Evolutionary conservation across 2,329 filamentous ascomycete genomes (phyloP).

Genomic region (Exophiala calicioides): DNA sequence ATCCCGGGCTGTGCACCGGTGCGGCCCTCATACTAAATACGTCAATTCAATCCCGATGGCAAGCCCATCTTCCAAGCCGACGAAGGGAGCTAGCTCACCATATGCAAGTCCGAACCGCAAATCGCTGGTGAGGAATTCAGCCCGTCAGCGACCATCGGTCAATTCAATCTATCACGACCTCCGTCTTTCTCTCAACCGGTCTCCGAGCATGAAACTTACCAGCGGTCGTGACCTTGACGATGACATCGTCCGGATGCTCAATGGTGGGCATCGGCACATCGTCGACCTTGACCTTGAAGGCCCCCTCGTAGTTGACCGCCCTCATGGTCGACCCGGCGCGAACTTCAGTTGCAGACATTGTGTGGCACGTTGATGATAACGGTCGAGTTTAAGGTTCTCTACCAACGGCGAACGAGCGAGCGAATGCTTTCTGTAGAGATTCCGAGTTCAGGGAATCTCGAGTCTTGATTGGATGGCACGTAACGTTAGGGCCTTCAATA

Average conservation of each 20-base stretch:
- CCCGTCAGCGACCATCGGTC: too few species aligned
- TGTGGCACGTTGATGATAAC: background rate
- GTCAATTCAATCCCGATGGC: too few species aligned
- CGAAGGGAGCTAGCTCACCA: too few species aligned
- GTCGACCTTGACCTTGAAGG: constrained; percentile 63
- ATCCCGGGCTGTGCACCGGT: constrained; percentile 64
- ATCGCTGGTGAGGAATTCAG: constrained; percentile 43
- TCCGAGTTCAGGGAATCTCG: too few species aligned
- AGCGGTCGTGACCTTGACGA: constrained; percentile 66
- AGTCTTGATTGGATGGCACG: too few species aligned
- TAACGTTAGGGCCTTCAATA: too few species aligned
- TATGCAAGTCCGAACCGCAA: constrained; percentile 56
- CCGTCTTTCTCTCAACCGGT: constrained; percentile 3
- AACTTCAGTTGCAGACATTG: constrained; percentile 23
- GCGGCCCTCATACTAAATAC: constrained; percentile 68
- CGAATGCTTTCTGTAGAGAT: too few species aligned
- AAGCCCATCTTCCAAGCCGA: too few species aligned
- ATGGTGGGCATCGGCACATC: constrained; percentile 61
- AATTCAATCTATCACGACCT: too few species aligned
- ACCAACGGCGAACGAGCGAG: too few species aligned
- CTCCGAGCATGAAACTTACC: constrained; percentile 35
- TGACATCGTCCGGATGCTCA: constrained; percentile 64
- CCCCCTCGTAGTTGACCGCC: constrained; percentile 63
- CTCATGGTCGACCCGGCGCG: constrained; percentile 52
- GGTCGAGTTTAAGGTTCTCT: too few species aligned